Base-by-base conservation (phyloP, 306 rosid genomes). In the Cicer chorassanicum region DNA sequence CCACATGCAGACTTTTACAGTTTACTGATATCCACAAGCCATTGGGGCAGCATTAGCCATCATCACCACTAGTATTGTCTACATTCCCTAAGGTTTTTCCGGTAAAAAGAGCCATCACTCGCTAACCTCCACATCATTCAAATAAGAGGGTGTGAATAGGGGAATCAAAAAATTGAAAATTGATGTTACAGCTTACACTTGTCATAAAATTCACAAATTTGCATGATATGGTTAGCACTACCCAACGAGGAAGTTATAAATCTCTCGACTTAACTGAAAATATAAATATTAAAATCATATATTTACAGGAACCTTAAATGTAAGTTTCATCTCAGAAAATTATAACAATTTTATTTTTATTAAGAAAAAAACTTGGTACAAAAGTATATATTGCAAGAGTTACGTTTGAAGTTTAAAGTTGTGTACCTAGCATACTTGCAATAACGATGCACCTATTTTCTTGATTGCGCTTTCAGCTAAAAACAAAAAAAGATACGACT, bases 401-500 rank as follows among this genome's bases (percentile, higher is more conserved):
- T 6, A 75, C 68, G 61, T 75, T 57, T 13, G 24, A 48, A 24
- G 45, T 44, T 41, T 60, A 70, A 8, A 16, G 71, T 50, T 77
- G 71, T 78, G 80, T 82, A 89, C 98, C 97, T 46, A 76, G 80
- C 88, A 84, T 5, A 87, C 80, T 83, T 86, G 90, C 81, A 86
- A 68, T 36, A 89, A 42, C 9, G 94, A 90, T 36, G 90, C 98
- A 61, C 98, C 96, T 91, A 94, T 84, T 80, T 74, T 79, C 1
- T 16, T 16, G 18, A 16, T 16, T 16, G 18, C 18, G 18, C 18
- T 16, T 16, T 16, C 18, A 16, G 18, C 18, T 16, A 16, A 16
- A 16, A 0, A 16, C 18, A 16, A 16, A 16, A 16, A 16, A 16
- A 16, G 18, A 16, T 16, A 16, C 18, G 18, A 16, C 18, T 16